phyloP scores from a whole-genome alignment of 257 asterid species.

The Primulina huaijiensis region DNA sequence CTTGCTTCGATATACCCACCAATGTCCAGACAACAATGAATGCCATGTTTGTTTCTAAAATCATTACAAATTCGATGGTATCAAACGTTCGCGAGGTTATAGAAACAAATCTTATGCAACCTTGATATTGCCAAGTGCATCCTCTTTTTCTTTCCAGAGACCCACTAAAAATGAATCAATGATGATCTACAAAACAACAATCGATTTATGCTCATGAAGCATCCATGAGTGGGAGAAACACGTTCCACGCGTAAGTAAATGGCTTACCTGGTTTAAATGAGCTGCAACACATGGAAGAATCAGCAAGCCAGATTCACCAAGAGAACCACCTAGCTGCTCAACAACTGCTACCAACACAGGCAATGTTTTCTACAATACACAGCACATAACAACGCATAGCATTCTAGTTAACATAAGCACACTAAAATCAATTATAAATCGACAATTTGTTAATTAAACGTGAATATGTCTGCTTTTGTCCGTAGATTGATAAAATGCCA shows the following conservation, averaged over 20 bases:
- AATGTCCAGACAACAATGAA: background rate
- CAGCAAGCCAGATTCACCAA: constrained; percentile 87
- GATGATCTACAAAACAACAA: constrained; percentile 49
- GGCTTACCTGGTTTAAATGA: constrained; percentile 78
- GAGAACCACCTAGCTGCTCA: constrained; percentile 90
- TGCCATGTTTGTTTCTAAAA: background rate
- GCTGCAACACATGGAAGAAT: constrained; percentile 97
- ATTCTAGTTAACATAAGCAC: background rate
- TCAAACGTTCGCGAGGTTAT: background rate
- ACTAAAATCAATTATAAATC: background rate
- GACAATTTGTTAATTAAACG: background rate
- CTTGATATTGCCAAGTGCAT: constrained; percentile 30
- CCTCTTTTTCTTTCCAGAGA: constrained; percentile 52
- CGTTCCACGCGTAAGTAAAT: background rate
- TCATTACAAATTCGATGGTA: background rate
- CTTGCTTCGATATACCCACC: background rate
- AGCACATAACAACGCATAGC: background rate
- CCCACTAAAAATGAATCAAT: constrained; percentile 76
- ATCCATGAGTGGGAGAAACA: background rate
- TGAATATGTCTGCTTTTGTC: background rate
- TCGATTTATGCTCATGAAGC: constrained; percentile 21
- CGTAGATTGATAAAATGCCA: background rate
- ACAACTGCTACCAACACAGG: constrained; percentile 97
- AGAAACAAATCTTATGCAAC: constrained; percentile 32
- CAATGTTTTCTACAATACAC: constrained; percentile 69